Conservation (phyloP, 2,329 filamentous ascomycete species). For the Teratosphaeria epicoccoides region DNA sequence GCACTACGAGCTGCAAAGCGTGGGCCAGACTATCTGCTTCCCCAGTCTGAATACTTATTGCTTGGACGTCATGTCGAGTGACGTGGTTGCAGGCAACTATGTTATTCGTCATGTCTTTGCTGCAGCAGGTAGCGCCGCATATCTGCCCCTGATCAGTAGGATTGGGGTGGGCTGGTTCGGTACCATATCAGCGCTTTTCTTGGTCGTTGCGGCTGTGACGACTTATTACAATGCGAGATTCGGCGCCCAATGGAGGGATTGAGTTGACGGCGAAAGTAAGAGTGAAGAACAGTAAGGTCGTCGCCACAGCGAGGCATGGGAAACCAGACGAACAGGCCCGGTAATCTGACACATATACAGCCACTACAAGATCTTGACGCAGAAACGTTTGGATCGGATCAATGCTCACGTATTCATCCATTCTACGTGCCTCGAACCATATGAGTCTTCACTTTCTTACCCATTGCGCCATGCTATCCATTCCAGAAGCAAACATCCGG, state of each 20-base stretch:
- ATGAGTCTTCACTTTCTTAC: neutral
- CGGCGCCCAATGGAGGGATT: conserved; percentile 8
- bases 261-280: neutral
- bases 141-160: conserved; percentile 60
- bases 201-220: conserved; percentile 35
- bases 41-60: conserved; percentile 70
- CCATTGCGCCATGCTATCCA: neutral
- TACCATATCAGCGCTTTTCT: conserved; percentile 53
- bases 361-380: too few species aligned
- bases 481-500: neutral
- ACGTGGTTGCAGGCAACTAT: conserved; percentile 68
- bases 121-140: conserved; percentile 58
- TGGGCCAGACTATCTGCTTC: conserved; percentile 66
- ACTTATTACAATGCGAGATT: conserved; percentile 7
- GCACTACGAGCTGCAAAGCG: conserved; percentile 49
- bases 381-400: too few species aligned
- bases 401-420: neutral
- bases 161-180: conserved; percentile 77
- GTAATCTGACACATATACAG: too few species aligned
- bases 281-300: neutral
- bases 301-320: too few species aligned
- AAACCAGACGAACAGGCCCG: too few species aligned
- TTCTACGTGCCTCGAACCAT: neutral
- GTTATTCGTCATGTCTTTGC: conserved; percentile 67
- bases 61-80: conserved; percentile 68